phyloP scores from a whole-genome alignment of 2,329 filamentous ascomycete species.

The Curvularia sp. region DNA sequence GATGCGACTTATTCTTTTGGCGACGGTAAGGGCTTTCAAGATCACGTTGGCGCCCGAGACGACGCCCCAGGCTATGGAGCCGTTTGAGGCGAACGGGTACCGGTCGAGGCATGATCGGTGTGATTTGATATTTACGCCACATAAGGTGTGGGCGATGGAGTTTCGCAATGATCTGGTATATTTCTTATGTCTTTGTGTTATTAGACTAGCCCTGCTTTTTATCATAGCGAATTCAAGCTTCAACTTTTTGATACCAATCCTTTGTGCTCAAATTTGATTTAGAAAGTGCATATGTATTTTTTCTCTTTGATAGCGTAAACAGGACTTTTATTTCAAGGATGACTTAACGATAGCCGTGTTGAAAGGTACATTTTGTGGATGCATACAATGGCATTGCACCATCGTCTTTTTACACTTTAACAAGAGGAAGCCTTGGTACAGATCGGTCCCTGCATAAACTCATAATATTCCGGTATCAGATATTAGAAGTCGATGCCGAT shows the following conservation, averaged over 20 bases:
- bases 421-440: too few relatives aligned
- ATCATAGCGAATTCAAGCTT: background rate
- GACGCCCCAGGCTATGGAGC: conserved; percentile 29
- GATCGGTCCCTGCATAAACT: too few relatives aligned
- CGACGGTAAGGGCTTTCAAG: conserved; percentile 25
- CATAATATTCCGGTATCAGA: too few relatives aligned
- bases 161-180: background rate
- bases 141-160: background rate
- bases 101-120: conserved; percentile 28
- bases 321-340: too few relatives aligned
- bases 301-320: too few relatives aligned
- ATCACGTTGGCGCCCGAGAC: conserved; percentile 27
- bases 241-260: background rate
- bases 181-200: background rate
- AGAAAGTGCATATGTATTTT: background rate
- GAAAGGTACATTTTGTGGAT: too few relatives aligned
- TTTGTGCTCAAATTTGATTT: background rate
- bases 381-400: too few relatives aligned
- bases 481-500: too few relatives aligned
- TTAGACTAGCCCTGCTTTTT: background rate
- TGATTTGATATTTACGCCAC: conserved; percentile 26
- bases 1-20: conserved; percentile 28
- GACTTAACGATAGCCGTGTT: too few relatives aligned
- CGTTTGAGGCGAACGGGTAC: conserved; percentile 32
- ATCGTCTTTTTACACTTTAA: too few relatives aligned